phyloP scores from a whole-genome alignment of 2,329 filamentous ascomycete genomes.

The Venturia pyrina region DNA sequence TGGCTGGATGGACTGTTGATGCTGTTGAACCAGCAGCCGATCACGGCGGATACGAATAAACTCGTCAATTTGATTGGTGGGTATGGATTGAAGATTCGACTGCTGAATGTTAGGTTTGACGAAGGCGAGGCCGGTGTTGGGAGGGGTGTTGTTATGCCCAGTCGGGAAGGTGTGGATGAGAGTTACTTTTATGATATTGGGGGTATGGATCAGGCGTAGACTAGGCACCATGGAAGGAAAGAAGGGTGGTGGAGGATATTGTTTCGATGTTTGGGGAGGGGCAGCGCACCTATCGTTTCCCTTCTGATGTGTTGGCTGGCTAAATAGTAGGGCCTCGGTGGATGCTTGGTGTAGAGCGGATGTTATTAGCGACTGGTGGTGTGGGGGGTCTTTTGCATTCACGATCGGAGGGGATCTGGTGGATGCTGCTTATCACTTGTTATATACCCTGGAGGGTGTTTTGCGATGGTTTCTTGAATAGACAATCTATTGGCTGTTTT shows the following conservation, averaged over 20 bases:
- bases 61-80: constrained; percentile 76
- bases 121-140: constrained; percentile 51
- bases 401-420: not conserved
- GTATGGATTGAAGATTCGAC: constrained; percentile 83
- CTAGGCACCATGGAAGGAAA: not conserved
- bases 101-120: constrained; percentile 86
- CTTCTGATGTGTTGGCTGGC: no score
- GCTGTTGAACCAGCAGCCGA: constrained; percentile 88
- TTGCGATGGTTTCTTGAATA: not conserved
- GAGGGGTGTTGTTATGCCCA: constrained; percentile 57
- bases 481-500: not conserved
- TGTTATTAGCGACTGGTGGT: not conserved
- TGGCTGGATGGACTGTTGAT: constrained; percentile 95
- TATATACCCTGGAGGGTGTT: not conserved
- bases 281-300: no score
- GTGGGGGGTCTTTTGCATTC: not conserved
- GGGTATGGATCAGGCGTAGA: constrained; percentile 19
- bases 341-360: no score
- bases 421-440: not conserved
- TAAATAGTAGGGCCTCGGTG: no score
- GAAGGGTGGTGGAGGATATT: not conserved
- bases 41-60: constrained; percentile 93
- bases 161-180: constrained; percentile 75
- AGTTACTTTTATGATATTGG: constrained; percentile 78
- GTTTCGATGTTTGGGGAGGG: not conserved